A percentile compares a stretch with the other conserved stretches of the same genome.
These are phyloP conservation scores for Persicaria tinctoria DNA, from an alignment of 148 eudicot genomes.

Conservation along the genomic window DNA sequence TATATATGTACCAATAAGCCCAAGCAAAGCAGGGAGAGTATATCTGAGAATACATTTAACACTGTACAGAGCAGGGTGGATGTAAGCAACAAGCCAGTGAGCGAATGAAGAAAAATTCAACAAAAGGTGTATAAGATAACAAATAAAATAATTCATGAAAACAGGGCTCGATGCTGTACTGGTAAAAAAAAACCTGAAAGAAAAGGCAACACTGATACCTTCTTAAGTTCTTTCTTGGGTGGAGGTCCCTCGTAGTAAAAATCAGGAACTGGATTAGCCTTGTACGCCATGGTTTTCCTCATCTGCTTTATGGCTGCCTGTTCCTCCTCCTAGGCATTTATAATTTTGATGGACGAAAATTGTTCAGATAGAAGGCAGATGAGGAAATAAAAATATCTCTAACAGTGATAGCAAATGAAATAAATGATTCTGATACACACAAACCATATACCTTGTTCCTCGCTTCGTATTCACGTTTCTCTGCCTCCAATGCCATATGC, in stretches of 20 bases:
- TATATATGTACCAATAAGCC: background rate
- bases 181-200: background rate
- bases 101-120: background rate
- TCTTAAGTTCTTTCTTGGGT: slow-evolving; percentile 84
- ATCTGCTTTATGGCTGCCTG: slow-evolving; percentile 73
- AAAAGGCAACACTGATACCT: slow-evolving; percentile 36
- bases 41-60: background rate
- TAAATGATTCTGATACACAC: slow-evolving; percentile 2
- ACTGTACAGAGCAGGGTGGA: background rate
- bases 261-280: slow-evolving; percentile 83
- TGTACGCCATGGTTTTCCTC: slow-evolving; percentile 63
- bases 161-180: background rate
- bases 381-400: background rate
- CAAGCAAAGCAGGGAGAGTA: too few relatives aligned
- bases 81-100: too few relatives aligned
- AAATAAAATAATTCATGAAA: background rate
- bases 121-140: background rate
- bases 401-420: background rate
- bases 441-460: slow-evolving; percentile 68
- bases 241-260: slow-evolving; percentile 90
- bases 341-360: background rate
- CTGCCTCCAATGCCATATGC: slow-evolving; percentile 76
- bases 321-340: slow-evolving; percentile 63
- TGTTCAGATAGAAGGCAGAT: background rate
- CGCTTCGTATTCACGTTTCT: slow-evolving; percentile 64